Base-by-base conservation (phyloP, 1,139 yeast genomes). In the Williopsis jadinii region DNA sequence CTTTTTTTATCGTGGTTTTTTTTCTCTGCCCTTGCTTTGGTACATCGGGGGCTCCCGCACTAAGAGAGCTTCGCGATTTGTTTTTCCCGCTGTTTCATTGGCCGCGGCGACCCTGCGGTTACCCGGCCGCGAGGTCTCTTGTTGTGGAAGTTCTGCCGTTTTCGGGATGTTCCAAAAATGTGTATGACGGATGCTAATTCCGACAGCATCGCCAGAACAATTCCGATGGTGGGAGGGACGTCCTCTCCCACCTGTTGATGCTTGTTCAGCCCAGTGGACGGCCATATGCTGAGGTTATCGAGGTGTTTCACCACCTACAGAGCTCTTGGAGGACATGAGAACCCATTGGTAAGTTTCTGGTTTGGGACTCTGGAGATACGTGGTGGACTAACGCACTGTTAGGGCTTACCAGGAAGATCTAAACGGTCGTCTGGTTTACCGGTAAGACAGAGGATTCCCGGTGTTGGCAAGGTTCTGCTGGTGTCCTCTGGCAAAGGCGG, bases 401-500 rank as follows among this genome's bases (percentile, higher is more conserved):
- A 19, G 24, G 24, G 24, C 24, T 19, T 19, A 19, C 24, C 24
- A 19, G 24, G 24, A 19, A 19, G 24, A 19, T 19, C 24, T 4
- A 19, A 19, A 19, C 24, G 24, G 24, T 6, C 24, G 6, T 19
- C 24, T 19, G 24, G 24, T 19, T 57, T 80, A 3, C 84, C 86
- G 0, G 63, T 79, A 4, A 71, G 67, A 44, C 79, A 73, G 46
- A 58, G 55, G 24, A 74, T 84, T 28, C 77, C 82, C 0, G 77
- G 77, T 12, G 94, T 84, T 2, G 63, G 68, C 11, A 77, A 73
- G 39, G 72, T 85, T 3, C 51, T 86, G 0, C 67, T 85, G 0
- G 92, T 86, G 0, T 75, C 94, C 0, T 84, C 95, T 0, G 92
- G 85, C 0, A 83, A 83, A 55, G 92, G 92, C 0, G 92, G 92